These are phyloP conservation scores for Pythium sp. DNA, from an alignment of 352 stramenopile species.

Conservation along the genomic window DNA sequence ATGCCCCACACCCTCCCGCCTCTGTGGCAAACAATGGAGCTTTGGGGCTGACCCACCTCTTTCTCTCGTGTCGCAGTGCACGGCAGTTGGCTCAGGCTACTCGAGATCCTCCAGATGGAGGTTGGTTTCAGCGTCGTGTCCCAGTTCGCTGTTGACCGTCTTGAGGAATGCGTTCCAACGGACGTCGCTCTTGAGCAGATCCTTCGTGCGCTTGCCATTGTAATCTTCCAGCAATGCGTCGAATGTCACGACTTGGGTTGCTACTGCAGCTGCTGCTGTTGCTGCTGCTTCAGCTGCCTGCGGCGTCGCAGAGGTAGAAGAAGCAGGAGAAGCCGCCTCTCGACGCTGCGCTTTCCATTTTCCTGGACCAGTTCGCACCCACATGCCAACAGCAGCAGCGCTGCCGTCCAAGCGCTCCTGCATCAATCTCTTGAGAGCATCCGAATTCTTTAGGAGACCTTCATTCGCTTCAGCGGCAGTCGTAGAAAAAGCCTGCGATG, in stretches of 20 bases:
- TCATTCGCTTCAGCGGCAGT: neutral
- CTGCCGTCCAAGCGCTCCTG: constrained; percentile 4
- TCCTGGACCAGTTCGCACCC: constrained; percentile 22
- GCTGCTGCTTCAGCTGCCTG: neutral
- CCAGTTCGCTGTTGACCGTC: constrained; percentile 9
- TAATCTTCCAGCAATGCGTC: neutral
- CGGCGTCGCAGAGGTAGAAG: constrained; percentile 2
- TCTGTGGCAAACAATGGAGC: too few relatives aligned
- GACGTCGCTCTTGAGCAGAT: constrained; percentile 32
- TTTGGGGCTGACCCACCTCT: neutral
- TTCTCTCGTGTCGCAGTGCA: constrained; percentile 1
- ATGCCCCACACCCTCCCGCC: too few relatives aligned
- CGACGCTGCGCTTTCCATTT: constrained; percentile 23
- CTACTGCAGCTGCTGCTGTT: neutral
- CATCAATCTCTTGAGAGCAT: neutral
- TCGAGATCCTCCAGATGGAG: constrained; percentile 32
- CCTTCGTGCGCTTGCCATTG: neutral
- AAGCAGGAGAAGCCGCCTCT: neutral
- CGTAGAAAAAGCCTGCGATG: neutral
- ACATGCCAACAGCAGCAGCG: constrained; percentile 13
- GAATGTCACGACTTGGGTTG: constrained; percentile 19
- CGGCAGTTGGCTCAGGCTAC: constrained; percentile 2
- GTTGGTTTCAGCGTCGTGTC: constrained; percentile 11
- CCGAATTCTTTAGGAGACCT: neutral
- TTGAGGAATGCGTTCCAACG: constrained; percentile 30